These are phyloP conservation scores for Cladosporium cucumerinum DNA, from an alignment of 2,329 filamentous ascomycete species.

Conservation along the genomic window DNA sequence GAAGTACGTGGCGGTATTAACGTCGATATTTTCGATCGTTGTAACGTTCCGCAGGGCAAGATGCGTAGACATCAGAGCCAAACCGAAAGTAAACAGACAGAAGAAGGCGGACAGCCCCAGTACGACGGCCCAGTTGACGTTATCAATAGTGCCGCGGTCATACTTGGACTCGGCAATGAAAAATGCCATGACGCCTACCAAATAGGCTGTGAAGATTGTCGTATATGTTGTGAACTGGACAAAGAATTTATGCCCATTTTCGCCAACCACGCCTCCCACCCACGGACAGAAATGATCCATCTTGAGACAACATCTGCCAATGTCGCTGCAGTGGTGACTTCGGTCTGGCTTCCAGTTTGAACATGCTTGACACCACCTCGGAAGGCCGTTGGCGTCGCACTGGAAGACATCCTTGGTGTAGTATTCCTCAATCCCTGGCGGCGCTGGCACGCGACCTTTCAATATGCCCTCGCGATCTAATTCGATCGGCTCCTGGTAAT, in stretches of 20 bases:
- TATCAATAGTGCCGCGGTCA: conserved; percentile 14
- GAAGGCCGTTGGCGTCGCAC: conserved; percentile 78
- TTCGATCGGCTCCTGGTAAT: conserved; percentile 25
- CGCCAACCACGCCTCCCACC: conserved; percentile 89
- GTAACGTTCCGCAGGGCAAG: conserved; percentile 73
- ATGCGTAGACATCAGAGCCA: conserved; percentile 69
- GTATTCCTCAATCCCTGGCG: conserved; percentile 68
- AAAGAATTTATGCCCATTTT: conserved; percentile 88
- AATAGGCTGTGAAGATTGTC: conserved; percentile 62
- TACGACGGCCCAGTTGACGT: conserved; percentile 63
- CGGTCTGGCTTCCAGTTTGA: conserved; percentile 85
- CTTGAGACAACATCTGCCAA: conserved; percentile 44
- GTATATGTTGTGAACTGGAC: conserved; percentile 79
- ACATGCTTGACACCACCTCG: conserved; percentile 81
- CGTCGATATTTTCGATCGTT: conserved; percentile 74
- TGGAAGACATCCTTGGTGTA: conserved; percentile 81
- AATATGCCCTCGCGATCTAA: conserved; percentile 27
- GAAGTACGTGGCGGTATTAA: conserved; percentile 60
- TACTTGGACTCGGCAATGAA: conserved; percentile 52
- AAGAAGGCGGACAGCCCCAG: conserved; percentile 70
- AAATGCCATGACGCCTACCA: conserved; percentile 62
- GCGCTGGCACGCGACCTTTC: conserved; percentile 47
- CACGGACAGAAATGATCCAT: conserved; percentile 71
- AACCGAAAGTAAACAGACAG: conserved; percentile 72
- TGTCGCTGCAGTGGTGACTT: conserved; percentile 79